Base-by-base conservation (phyloP, 768 basidiomycete species). In the Xerocomus potaroensis region DNA sequence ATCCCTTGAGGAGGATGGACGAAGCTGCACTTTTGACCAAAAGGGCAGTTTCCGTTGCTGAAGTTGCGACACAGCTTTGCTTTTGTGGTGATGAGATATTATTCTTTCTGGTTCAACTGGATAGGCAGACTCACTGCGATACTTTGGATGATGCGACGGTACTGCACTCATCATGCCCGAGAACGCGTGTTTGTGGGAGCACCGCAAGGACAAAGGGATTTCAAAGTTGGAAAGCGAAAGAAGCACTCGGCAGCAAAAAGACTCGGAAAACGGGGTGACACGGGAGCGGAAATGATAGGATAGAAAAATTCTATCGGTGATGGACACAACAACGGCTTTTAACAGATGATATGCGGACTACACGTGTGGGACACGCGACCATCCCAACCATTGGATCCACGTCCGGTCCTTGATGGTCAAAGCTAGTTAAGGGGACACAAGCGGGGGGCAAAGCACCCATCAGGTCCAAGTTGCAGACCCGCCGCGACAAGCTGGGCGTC, bases 11-110 rank as follows among this genome's bases (percentile, higher is more conserved):
- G 24, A 8, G 66, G 64, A 47, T 73, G 70, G 27, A 71, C 29
- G 58, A 70, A 73, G 29, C 57, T 70, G 59, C 72, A 73, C 29
- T 58, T 60, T 18, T 59, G 53, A 48, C 69, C 72, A 48, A 66
- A 69, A 16, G 65, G 60, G 56, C 70, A 73, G 48, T 55, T 50
- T 29, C 72, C 71, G 27, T 49, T 61, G 34, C 59, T 50, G 31
- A 64, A 63, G 57, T 70, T 65, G 33, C 70, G 62, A 54, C 71
- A 72, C 34, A 66, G 52, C 57, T 66, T 71, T 6, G 66, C 70
- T 69, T 43, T 51, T 39, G 38, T 16, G 41, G 33, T 16, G 8
- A 36, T 59, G 32, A 53, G 41, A 11, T 15, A 24, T 26, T 5
- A 27, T n/a, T 24, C 9, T 15, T 21, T 36, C 43, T 36, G 19